Percentiles rank a stretch among this genome's conserved stretches.
These are phyloP conservation scores for Apiospora kogelbergensis DNA, from an alignment of 2,329 filamentous ascomycete species.

Conservation along the genomic window DNA sequence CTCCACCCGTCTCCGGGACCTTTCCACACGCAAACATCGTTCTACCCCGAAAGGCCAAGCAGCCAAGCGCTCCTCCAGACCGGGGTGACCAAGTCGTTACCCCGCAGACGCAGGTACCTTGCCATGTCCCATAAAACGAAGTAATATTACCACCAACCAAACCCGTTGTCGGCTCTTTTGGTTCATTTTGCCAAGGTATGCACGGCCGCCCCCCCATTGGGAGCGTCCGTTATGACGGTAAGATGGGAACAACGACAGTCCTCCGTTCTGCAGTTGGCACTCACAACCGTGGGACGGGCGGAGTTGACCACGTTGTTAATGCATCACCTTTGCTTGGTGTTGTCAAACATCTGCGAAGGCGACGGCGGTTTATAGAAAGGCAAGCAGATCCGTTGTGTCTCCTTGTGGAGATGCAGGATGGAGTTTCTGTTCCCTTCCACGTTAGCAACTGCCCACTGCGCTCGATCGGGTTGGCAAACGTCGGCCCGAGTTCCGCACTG, in stretches of 20 bases:
- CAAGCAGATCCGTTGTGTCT: too few species aligned
- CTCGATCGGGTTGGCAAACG: too few species aligned
- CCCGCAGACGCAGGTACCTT: slow-evolving; percentile 14
- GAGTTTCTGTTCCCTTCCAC: too few species aligned
- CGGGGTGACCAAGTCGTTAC: not conserved
- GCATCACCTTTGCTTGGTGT: too few species aligned
- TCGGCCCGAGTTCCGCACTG: too few species aligned
- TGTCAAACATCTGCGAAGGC: too few species aligned
- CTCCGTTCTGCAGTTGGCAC: too few species aligned
- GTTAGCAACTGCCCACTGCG: too few species aligned
- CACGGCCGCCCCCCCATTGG: not conserved
- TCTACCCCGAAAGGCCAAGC: not conserved
- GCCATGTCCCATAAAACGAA: not conserved
- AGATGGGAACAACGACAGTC: not conserved
- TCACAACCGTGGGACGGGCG: not conserved
- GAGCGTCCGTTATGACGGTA: not conserved
- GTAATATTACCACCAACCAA: slow-evolving; percentile 6
- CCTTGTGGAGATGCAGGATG: too few species aligned
- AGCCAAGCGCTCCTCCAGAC: not conserved
- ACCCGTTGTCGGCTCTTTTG: not conserved
- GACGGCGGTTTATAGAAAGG: too few species aligned
- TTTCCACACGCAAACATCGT: too few species aligned
- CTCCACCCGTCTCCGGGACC: not conserved
- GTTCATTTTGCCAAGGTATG: not conserved
- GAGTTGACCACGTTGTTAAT: too few species aligned